phyloP scores from a whole-genome alignment of 1,284 basidiomycete genomes.

The Sparassis latifolia region DNA sequence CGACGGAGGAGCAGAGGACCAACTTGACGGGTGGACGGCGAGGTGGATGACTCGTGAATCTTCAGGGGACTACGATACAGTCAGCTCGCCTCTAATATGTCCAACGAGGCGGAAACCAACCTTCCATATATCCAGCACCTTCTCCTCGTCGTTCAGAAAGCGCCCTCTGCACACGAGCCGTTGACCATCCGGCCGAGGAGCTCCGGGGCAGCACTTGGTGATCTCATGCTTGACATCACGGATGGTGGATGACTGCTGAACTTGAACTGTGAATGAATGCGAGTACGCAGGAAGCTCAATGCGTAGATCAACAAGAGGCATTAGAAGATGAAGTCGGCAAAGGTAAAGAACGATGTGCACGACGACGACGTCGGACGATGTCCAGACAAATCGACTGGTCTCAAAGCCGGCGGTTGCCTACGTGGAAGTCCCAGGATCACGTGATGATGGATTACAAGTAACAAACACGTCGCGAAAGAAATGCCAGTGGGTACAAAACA shows the following conservation, averaged over 20 bases:
- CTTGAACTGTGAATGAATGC: constrained; percentile 53
- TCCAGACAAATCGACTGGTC: too few relatives aligned
- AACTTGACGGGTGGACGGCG: constrained; percentile 70
- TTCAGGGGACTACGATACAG: constrained; percentile 38
- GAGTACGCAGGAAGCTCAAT: constrained; percentile 72
- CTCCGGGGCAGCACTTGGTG: constrained; percentile 51
- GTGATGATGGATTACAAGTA: too few relatives aligned
- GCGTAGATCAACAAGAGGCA: constrained; percentile 45
- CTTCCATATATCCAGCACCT: constrained; percentile 63
- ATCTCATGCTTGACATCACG: constrained; percentile 66
- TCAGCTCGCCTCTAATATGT: not conserved
- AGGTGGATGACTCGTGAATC: constrained; percentile 63
- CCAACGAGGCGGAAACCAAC: constrained; percentile 29
- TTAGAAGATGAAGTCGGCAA: constrained; percentile 8
- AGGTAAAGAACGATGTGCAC: not conserved
- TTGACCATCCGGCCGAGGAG: constrained; percentile 61
- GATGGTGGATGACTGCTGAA: constrained; percentile 44
- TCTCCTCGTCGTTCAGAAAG: constrained; percentile 57
- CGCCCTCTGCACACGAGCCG: constrained; percentile 71
- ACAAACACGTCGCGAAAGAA: too few relatives aligned
- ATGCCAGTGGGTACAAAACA: too few relatives aligned
- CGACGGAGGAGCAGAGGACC: constrained; percentile 46
- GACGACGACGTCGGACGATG: too few relatives aligned
- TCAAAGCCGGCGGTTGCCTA: too few relatives aligned
- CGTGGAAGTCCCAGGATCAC: too few relatives aligned